Evolutionary conservation across 2,329 filamentous ascomycete genomes (phyloP), one percentile per base, ranked within the genome.

Genomic region (Clarireedia sp.): DNA sequence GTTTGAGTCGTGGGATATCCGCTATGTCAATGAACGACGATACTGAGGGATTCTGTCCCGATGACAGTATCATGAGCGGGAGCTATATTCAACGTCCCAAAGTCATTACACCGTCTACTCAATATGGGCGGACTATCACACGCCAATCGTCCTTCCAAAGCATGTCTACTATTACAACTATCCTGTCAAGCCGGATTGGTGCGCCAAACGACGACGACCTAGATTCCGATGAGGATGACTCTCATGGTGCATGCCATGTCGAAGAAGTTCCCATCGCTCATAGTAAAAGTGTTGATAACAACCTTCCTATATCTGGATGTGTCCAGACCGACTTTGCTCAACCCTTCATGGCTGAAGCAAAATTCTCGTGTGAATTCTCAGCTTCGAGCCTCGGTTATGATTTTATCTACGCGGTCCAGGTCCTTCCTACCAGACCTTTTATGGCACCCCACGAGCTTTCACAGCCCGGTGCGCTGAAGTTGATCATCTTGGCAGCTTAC

Each of bases 311-410:
- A 10, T 3, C 10, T 41, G 19, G n/a, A 41, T 10, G 38, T 16
- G 19, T 14, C 19, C 3, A 45, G 12, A 45, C 21, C 21, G 19
- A 21, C 21, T 21, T 21, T 14, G 12, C 19, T 23, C 41, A 45
- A 23, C 41, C 41, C 19, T 44, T 47, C 36, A 53, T 50, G 49
- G 57, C 60, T n/a, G 61, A 66, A 41, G 64, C 64, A 29, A 62
- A 58, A 12, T 64, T 64, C 24, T 59, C 62, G n/a, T 66, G 62
- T 46, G 57, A 60, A 12, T 55, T 61, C 23, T 61, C 62, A 46
- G 65, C 65, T 14, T 60, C 62, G 24, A 62, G 48, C 6, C 54
- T 68, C 10, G 60, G 62, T 21, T 68, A 66, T 47, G 66, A 69
- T 57, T 60, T 68, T 38, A 57, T 68, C 12, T 69, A 69, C 48